Base-by-base conservation (phyloP, 768 basidiomycete genomes). In the Melanogaster broomeanus region DNA sequence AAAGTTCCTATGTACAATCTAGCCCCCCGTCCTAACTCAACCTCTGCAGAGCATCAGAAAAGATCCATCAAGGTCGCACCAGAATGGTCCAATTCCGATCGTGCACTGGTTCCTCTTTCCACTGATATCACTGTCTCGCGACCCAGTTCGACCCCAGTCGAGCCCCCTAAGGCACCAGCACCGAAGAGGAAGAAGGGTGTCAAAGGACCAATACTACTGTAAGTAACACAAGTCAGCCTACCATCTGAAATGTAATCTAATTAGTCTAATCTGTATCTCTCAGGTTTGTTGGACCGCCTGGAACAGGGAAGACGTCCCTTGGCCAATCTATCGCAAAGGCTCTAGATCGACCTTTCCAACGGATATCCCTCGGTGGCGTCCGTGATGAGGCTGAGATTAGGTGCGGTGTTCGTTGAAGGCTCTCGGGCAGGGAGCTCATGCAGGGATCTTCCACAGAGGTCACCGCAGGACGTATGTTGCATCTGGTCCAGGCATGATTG, bases 391-490 rank as follows among this genome's bases (percentile, higher is more conserved):
- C 91, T 0, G 88, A 88, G 65, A 87, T 90, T 44, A 75, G 88
- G 41, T 69, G 45, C 1, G 19, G 43, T 12, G 38, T 31, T 27
- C 40, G 3, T 11, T 42, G 34, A 18, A 3, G 66, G 68, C 11
- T 45, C 18, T 12, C n/a, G 35, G 15, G 31, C 16, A 27, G 9
- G 16, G 6, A 42, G 25, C 48, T 66, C 10, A 65, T 7, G 27
- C 15, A 3, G 12, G 25, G 33, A 11, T 35, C 28, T 31, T 21
- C n/a, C 11, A 28, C 45, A 68, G 67, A 44, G 87, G 87, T 2
- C 88, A 90, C 58, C 70, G 79, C 64, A 77, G 94, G 47, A 98
- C 95, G 21, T 98, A 97, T 61, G 93, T 93, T n/a, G 91, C 90
- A 16, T 88, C 86, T 47, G 88, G 89, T 0, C 90, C 90, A 0